Evolutionary conservation across 78 protist genomes (phyloP).

Genomic region (Isochrysis galbana): DNA sequence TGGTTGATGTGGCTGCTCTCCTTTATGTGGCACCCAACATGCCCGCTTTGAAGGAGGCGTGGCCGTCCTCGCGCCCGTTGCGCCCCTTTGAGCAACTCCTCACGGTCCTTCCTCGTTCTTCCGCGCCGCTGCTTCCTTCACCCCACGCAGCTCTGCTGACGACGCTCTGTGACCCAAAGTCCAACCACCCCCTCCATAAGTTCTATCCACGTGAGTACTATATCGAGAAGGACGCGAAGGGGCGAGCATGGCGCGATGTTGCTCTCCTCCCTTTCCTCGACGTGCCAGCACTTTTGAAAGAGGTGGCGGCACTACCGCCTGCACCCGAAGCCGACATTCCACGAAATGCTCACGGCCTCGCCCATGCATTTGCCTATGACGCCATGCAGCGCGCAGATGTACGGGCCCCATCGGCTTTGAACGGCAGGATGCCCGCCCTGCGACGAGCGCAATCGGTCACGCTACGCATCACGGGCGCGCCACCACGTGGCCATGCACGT

Average conservation of each 20-base stretch:
- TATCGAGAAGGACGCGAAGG: neutral
- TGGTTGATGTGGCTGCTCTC: neutral
- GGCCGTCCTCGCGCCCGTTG: conserved; percentile 28
- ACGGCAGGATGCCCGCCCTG: neutral
- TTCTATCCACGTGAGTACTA: neutral
- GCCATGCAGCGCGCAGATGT: neutral
- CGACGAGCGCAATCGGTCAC: neutral
- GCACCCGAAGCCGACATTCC: neutral
- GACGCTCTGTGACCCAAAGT: neutral
- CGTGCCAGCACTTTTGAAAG: neutral
- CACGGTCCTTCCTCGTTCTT: conserved; percentile 31
- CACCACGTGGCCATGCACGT: neutral
- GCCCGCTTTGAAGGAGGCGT: neutral
- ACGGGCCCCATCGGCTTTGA: neutral
- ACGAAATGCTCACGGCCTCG: neutral
- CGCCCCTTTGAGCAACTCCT: conserved; percentile 43
- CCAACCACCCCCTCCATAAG: neutral
- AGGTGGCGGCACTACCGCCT: neutral
- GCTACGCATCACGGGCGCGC: neutral
- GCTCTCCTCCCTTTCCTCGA: conserved; percentile 13
- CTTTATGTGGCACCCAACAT: neutral
- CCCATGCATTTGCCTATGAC: neutral
- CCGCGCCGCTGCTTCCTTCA: conserved; percentile 7
- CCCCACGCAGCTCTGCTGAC: neutral
- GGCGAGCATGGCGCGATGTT: neutral